Evolutionary conservation across 2,329 filamentous ascomycete genomes (phyloP).

Genomic region (Sporothrix curviconia): DNA sequence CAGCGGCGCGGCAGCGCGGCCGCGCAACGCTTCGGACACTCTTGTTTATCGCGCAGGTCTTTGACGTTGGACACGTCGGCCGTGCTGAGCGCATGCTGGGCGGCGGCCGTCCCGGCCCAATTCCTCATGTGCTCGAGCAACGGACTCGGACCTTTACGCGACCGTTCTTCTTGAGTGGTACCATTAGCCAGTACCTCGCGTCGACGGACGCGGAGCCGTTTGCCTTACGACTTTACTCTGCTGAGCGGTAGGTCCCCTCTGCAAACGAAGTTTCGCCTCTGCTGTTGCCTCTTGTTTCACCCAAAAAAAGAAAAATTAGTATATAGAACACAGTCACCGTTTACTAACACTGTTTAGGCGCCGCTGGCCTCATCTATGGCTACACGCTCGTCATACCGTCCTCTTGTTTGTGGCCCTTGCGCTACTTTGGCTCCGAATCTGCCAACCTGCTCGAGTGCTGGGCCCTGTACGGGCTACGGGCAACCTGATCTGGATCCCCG

Average conservation of each 20-base stretch:
- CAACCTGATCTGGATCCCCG: constrained; percentile 95
- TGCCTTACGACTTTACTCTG: constrained; percentile 83
- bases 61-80: constrained; percentile 94
- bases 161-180: constrained; percentile 90
- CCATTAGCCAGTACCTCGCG: constrained; percentile 84
- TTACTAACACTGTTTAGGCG: constrained; percentile 43
- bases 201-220: constrained; percentile 64
- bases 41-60: constrained; percentile 94
- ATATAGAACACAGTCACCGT: too few species aligned
- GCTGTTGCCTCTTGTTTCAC: constrained; percentile 13
- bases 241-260: constrained; percentile 59
- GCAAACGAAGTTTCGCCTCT: neutral
- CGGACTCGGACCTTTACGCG: constrained; percentile 93
- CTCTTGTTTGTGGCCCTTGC: constrained; percentile 79
- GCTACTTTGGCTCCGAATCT: constrained; percentile 91
- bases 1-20: constrained; percentile 29
- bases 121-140: constrained; percentile 97
- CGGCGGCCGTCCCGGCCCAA: constrained; percentile 87
- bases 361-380: constrained; percentile 88
- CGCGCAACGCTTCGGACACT: constrained; percentile 81
- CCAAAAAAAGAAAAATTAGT: too few species aligned
- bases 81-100: constrained; percentile 78
- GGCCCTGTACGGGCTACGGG: constrained; percentile 92
- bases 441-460: constrained; percentile 93
- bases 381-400: constrained; percentile 82